Evolutionary conservation across 2,329 filamentous ascomycete species (phyloP).

Genomic region (Colletotrichum tropicicola): DNA sequence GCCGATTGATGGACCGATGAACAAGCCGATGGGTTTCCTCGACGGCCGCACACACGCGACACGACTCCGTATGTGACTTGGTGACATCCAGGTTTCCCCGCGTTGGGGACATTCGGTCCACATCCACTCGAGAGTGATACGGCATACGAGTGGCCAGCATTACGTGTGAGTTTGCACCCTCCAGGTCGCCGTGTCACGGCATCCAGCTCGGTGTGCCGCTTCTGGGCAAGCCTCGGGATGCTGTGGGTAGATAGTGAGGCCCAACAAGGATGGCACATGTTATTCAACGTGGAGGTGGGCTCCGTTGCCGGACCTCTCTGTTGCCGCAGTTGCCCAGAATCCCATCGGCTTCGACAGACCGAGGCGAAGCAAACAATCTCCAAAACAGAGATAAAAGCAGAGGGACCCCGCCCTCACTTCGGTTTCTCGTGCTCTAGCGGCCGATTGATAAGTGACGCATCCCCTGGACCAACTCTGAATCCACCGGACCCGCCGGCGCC

Average conservation of each 20-base stretch:
- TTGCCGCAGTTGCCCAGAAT: neutral
- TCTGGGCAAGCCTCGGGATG: too few relatives aligned
- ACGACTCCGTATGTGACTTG: neutral
- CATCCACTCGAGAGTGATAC: neutral
- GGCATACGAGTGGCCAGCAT: neutral
- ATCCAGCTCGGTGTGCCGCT: too few relatives aligned
- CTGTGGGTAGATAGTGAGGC: too few relatives aligned
- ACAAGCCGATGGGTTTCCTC: neutral
- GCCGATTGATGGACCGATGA: neutral
- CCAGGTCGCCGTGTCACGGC: too few relatives aligned
- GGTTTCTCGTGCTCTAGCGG: conserved; percentile 6
- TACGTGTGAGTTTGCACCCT: too few relatives aligned
- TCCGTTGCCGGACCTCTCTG: neutral
- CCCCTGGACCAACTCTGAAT: neutral
- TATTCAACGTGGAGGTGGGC: neutral
- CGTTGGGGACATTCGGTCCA: neutral
- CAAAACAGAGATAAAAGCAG: neutral
- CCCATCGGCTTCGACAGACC: neutral
- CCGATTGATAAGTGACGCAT: conserved; percentile 6
- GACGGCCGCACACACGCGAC: neutral
- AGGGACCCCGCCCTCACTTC: neutral
- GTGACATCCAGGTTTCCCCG: neutral
- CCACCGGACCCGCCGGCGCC: neutral
- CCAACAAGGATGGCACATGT: too few relatives aligned
- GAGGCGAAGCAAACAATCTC: neutral